Percentiles rank a stretch among this genome's conserved stretches.
These are phyloP conservation scores for Crithidia thermophila DNA, from an alignment of 208 protist genomes.

Conservation along the genomic window DNA sequence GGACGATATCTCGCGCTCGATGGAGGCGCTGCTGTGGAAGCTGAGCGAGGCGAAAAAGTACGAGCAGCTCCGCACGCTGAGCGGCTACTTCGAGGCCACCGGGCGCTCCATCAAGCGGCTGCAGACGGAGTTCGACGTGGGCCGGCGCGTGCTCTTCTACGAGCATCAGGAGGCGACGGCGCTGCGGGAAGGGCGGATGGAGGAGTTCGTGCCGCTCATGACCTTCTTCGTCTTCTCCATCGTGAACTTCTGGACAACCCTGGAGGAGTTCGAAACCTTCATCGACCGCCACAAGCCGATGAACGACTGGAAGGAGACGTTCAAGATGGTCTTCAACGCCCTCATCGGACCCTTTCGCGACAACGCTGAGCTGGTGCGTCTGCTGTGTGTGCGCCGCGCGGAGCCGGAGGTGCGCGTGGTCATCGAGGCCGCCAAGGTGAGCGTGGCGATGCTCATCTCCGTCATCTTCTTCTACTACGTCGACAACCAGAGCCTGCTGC, in stretches of 20 bases:
- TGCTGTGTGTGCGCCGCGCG: constrained; percentile 34
- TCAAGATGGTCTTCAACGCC: constrained; percentile 36
- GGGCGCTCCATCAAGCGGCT: constrained; percentile 53
- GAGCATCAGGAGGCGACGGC: constrained; percentile 30
- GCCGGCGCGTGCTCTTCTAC: constrained; percentile 65
- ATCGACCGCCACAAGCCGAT: constrained; percentile 30
- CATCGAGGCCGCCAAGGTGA: constrained; percentile 79
- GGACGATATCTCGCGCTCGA: constrained; percentile 50
- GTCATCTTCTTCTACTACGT: constrained; percentile 80
- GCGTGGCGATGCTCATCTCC: constrained; percentile 74
- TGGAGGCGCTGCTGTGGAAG: constrained; percentile 57
- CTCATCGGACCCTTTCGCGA: constrained; percentile 47
- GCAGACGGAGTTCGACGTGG: constrained; percentile 69
- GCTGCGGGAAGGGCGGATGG: constrained; percentile 44
- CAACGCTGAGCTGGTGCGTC: constrained; percentile 42
- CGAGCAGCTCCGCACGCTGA: constrained; percentile 42
- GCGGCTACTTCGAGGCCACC: constrained; percentile 50
- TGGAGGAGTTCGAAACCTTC: constrained; percentile 50
- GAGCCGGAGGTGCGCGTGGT: constrained; percentile 60
- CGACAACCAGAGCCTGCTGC: constrained; percentile 53
- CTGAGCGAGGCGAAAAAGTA: constrained; percentile 52
- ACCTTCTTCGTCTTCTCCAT: constrained; percentile 87
- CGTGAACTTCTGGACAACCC: constrained; percentile 73
- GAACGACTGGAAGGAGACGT: constrained; percentile 33
- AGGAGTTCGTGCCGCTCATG: constrained; percentile 83